These are phyloP conservation scores for Themeda triandra DNA, from an alignment of 176 grass and related monocot species.

Conservation along the genomic window DNA sequence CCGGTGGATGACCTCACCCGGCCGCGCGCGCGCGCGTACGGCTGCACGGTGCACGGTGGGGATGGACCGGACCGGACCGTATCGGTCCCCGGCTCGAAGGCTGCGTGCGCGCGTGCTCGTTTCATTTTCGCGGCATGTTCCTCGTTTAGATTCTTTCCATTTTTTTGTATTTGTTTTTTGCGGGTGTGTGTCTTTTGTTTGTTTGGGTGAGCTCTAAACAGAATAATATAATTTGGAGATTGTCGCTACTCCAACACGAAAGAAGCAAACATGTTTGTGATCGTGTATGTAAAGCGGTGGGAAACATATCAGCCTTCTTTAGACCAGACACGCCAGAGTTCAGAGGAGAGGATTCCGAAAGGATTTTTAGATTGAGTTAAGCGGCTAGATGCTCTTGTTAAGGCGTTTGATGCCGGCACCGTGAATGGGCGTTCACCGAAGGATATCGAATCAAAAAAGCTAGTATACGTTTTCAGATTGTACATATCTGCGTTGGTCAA, in stretches of 20 bases:
- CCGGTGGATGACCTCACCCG: neutral
- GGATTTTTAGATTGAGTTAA: neutral
- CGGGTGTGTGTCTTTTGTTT: neutral
- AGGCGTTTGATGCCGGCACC: neutral
- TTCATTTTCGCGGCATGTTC: neutral
- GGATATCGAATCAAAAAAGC: neutral
- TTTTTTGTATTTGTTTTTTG: neutral
- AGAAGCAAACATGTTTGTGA: neutral
- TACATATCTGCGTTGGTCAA: no score
- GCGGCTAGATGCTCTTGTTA: neutral
- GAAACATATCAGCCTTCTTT: neutral
- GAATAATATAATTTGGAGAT: neutral
- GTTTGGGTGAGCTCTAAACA: no score
- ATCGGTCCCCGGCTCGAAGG: no score
- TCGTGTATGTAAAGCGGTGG: neutral
- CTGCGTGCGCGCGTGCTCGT: neutral
- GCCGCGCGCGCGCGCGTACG: neutral
- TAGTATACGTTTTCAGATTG: neutral
- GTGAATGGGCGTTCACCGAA: neutral
- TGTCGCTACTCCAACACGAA: neutral
- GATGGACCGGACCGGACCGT: neutral
- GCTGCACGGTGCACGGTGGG: neutral
- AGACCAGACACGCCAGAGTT: neutral
- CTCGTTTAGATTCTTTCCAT: neutral
- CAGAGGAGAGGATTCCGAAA: neutral